Conservation (phyloP, 2,329 filamentous ascomycete species). For the Talaromyces sp. region DNA sequence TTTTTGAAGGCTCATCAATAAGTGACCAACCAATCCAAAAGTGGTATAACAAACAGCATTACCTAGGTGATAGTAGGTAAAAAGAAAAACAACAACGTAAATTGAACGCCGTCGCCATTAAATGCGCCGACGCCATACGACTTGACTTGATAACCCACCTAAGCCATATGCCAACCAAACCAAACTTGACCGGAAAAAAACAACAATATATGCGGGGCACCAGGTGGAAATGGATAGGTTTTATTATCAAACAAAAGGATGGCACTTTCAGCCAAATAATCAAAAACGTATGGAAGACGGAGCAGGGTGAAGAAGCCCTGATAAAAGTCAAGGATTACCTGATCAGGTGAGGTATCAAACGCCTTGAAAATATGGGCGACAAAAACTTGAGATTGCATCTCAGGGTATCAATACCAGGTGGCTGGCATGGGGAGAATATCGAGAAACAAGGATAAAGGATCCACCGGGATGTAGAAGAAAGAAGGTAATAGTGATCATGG, state of each 20-base stretch:
- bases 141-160: neutral
- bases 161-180: neutral
- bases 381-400: neutral
- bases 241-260: neutral
- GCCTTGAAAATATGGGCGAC: conserved; percentile 1
- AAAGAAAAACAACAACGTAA: no score
- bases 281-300: neutral
- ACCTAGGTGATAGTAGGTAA: no score
- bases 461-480: neutral
- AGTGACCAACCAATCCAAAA: no score
- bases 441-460: neutral
- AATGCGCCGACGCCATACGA: conserved; percentile 2
- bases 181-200: neutral
- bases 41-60: no score
- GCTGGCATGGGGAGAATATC: neutral
- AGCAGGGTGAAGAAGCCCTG: neutral
- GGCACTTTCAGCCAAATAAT: neutral
- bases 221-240: neutral
- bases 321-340: neutral
- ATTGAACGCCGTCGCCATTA: conserved; percentile 7
- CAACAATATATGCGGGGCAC: neutral
- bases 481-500: no score
- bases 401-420: conserved; percentile 16
- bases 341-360: conserved; percentile 3
- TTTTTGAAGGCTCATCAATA: no score